Base-by-base conservation (phyloP, 306 rosid genomes). In the Abrus pulchellus region DNA sequence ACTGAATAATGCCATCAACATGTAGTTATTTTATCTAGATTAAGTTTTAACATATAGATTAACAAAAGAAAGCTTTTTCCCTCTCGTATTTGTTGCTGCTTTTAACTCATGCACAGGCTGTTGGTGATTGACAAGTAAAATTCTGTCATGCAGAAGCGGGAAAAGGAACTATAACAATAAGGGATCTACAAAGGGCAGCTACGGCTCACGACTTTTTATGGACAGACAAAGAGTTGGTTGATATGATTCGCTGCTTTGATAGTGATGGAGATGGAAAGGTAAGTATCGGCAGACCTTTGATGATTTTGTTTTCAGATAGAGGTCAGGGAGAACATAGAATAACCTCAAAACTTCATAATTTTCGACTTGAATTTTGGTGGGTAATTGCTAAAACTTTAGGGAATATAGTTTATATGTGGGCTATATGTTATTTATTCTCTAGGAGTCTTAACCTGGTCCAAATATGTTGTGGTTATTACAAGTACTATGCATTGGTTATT, bases 171-270 rank as follows among this genome's bases (percentile, higher is more conserved):
- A 69, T 95, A 77, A 50, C 86, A 6, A n/a, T 33, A 14, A 67
- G 84, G 83, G 96, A 93, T 85, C 7, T 95, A 68, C 79, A 82
- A 78, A 90, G 88, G 86, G 87, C 88, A 14, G 98, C 97, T n/a
- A 74, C 49, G 14, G 88, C 87, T 74, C 97, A 93, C 87, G 97
- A 95, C 85, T 95, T 93, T 87, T 34, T 55, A 12, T 95, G 97
- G 97, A 85, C 93, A 9, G 89, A 88, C 79, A 70, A 83, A 80
- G 99, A 93, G 76, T 77, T 93, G 79, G 74, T 66, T 68, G 88
- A 90, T 82, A 95, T 95, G 99, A 88, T 95, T 76, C 87, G 56
- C 75, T 90, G 68, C 87, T 95, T 95, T 33, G 99, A 95, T 81
- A 82, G 86, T 76, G 94, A 93, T 82, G 86, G 90, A 43, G 97